These are phyloP conservation scores for Penicillium paneum DNA, from an alignment of 2,329 filamentous ascomycete genomes.

Conservation along the genomic window DNA sequence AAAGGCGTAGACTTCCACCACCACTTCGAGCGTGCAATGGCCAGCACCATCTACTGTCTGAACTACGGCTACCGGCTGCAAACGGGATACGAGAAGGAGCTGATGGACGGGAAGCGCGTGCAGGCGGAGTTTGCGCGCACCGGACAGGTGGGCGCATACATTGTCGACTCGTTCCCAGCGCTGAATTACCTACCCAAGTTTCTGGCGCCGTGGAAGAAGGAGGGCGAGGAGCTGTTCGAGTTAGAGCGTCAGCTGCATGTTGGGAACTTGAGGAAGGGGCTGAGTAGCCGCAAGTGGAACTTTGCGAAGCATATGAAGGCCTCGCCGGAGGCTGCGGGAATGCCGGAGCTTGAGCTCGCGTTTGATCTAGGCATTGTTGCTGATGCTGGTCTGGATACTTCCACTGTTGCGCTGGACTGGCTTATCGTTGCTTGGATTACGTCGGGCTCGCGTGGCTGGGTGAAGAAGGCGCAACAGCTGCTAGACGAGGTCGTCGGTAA, in stretches of 20 bases:
- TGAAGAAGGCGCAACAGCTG: background rate
- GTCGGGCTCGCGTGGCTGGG: background rate
- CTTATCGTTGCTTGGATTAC: background rate
- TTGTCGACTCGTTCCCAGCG: background rate
- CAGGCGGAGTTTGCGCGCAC: background rate
- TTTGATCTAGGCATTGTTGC: background rate
- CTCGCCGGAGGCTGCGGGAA: background rate
- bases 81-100: background rate
- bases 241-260: background rate
- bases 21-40: background rate
- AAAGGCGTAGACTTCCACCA: background rate
- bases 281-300: background rate
- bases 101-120: background rate
- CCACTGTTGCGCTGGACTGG: background rate
- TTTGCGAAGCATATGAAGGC: background rate
- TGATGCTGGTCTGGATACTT: background rate
- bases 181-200: background rate
- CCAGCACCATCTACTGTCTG: background rate
- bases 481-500: background rate
- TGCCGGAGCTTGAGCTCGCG: background rate
- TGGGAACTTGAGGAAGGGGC: background rate
- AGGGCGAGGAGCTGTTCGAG: background rate
- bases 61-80: background rate
- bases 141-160: background rate
- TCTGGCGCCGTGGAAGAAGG: background rate